Conservation (phyloP, 768 basidiomycete species). For the Fomitopsis pulvina region DNA sequence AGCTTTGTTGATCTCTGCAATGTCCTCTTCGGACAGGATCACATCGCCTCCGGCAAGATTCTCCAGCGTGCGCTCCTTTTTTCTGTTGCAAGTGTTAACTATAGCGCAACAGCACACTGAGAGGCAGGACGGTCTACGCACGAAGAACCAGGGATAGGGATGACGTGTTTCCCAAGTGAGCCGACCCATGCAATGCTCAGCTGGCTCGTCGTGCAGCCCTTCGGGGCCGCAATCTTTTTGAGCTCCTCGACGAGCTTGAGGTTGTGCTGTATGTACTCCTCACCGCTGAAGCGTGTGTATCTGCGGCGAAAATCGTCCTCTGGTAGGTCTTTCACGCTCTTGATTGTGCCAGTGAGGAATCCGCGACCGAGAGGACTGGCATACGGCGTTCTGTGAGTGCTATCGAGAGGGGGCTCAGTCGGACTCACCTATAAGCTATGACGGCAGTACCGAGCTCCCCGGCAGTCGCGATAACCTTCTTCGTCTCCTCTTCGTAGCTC, state of each 20-base stretch:
- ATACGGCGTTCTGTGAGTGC: too few species aligned
- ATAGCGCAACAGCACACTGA: neutral
- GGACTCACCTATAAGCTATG: conserved; percentile 47
- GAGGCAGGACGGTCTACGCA: conserved; percentile 7
- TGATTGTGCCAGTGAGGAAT: conserved; percentile 46
- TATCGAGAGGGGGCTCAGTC: neutral
- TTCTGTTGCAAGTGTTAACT: conserved; percentile 12
- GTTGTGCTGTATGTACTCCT: conserved; percentile 33
- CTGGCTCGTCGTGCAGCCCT: conserved; percentile 34
- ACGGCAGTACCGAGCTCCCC: conserved; percentile 50
- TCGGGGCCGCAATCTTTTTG: conserved; percentile 32
- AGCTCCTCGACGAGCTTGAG: conserved; percentile 37
- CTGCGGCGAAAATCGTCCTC: conserved; percentile 14
- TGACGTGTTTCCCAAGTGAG: conserved; percentile 13
- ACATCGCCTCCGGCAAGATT: conserved; percentile 37
- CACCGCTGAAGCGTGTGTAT: conserved; percentile 13
- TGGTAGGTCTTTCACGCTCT: conserved; percentile 26
- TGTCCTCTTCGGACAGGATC: conserved; percentile 25
- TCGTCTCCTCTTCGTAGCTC: conserved; percentile 47
- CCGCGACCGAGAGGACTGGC: conserved; percentile 49
- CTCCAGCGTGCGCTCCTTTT: conserved; percentile 35
- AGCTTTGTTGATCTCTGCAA: conserved; percentile 31
- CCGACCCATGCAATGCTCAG: conserved; percentile 29
- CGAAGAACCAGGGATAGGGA: conserved; percentile 44
- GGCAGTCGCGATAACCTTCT: conserved; percentile 44